Evolutionary conservation across 805 yeast species (phyloP).

Genomic region (Zygoascus tannicola): DNA sequence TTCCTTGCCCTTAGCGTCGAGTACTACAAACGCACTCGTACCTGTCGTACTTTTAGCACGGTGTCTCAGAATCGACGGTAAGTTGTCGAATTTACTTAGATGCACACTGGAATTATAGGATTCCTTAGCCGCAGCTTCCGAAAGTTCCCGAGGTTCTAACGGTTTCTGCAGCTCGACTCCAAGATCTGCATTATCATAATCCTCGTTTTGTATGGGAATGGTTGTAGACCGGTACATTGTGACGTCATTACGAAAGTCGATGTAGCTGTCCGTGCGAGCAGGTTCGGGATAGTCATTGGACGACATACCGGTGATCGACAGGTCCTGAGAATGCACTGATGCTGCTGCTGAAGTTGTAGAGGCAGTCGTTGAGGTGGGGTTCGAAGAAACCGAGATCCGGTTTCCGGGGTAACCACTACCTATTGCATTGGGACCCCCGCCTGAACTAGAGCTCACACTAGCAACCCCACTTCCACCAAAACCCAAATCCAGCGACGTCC

Average conservation of each 20-base stretch:
- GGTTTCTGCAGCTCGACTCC: slow-evolving; percentile 42
- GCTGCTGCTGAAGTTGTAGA: too few relatives aligned
- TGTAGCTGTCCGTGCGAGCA: not conserved
- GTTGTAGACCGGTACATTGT: slow-evolving; percentile 2
- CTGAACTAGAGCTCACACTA: not conserved
- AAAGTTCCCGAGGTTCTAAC: slow-evolving; percentile 49
- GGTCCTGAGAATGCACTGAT: slow-evolving; percentile 5
- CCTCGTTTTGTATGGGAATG: not conserved
- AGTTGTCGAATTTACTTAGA: slow-evolving; percentile 40
- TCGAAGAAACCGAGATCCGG: not conserved
- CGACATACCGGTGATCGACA: not conserved
- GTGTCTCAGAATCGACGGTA: slow-evolving; percentile 63
- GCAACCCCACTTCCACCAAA: not conserved
- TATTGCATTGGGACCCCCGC: not conserved
- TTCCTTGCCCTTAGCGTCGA: slow-evolving; percentile 80
- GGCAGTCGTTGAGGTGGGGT: too few relatives aligned
- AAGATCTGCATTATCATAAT: not conserved
- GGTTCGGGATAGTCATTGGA: not conserved
- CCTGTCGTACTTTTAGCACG: slow-evolving; percentile 58
- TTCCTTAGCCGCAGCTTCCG: slow-evolving; percentile 26
- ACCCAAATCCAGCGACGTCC: not conserved
- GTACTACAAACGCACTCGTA: slow-evolving; percentile 60
- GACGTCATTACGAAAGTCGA: not conserved
- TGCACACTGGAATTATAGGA: slow-evolving; percentile 20
- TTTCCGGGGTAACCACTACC: not conserved